Conservation (phyloP, 352 stramenopile species). For the Globisporangium iwayamae region DNA sequence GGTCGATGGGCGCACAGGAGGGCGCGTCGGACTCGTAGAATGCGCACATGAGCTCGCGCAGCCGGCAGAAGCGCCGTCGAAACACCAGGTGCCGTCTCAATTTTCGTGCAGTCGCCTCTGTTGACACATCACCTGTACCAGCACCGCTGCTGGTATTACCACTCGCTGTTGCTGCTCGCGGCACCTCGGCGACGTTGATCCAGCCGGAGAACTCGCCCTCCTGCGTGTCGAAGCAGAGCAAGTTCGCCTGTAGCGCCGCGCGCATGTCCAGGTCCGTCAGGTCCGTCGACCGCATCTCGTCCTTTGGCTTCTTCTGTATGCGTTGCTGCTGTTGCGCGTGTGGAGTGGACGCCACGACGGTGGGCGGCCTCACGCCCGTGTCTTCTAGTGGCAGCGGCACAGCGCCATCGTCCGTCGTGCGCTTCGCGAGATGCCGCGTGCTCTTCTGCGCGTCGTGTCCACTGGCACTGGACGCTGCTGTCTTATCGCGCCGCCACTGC, state of each 20-base stretch:
- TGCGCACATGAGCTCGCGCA: conserved; percentile 39
- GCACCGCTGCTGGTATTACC: background rate
- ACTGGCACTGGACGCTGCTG: background rate
- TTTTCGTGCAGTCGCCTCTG: background rate
- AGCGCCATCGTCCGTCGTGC: too few relatives aligned
- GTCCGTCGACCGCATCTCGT: conserved; percentile 26
- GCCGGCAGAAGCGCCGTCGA: conserved; percentile 30
- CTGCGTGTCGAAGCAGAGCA: conserved; percentile 20
- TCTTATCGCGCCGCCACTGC: background rate
- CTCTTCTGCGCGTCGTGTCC: background rate
- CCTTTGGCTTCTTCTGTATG: background rate
- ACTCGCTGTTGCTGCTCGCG: background rate
- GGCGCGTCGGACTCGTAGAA: conserved; percentile 34
- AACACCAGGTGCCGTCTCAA: conserved; percentile 14
- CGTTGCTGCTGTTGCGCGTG: background rate
- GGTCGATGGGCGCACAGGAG: conserved; percentile 12
- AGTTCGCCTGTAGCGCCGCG: conserved; percentile 12
- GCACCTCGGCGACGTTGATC: conserved; percentile 28
- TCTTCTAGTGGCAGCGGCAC: too few relatives aligned
- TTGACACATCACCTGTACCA: background rate
- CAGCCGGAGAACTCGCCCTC: conserved; percentile 33
- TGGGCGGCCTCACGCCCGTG: too few relatives aligned
- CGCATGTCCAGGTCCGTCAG: conserved; percentile 29
- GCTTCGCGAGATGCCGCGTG: background rate
- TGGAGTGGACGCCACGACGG: background rate